Base-by-base conservation (phyloP, 176 grass and related monocot genomes). In the Oryza glaberrima region DNA sequence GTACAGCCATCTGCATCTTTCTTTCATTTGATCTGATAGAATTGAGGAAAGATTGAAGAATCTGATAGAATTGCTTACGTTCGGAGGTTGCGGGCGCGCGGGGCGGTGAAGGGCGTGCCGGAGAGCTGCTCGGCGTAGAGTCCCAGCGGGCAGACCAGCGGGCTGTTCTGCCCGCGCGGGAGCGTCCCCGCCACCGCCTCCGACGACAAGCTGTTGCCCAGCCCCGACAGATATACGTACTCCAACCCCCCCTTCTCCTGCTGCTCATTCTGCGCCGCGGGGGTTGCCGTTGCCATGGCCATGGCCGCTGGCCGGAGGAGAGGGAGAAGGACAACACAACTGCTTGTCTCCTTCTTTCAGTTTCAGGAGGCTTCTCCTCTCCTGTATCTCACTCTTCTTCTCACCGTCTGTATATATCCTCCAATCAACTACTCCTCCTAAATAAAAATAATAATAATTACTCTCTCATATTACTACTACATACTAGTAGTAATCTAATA, bases 111-210 rank as follows among this genome's bases (percentile, higher is more conserved):
- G 83, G 96, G 90, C 65, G 96, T 92, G 85, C 96, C 96, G 70
- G 96, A 98, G 70, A 98, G 91, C 90, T 98, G 96, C 91, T 98
- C 96, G 80, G 93, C 96, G 93, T 98, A 98, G 96, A 98, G 96
- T 2, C 91, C 89, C 8, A 85, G 81, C 40, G 96, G 91, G 85
- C 96, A 98, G 58, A 73, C 13, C 41, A 95, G 89, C 46, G 96
- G 93, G 83, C 73, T 98, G 91, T 98, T 98, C 49, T 95, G 96
- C 9, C 85, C 86, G 46, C 75, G 91, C 3, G 82, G 85, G 72
- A 95, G 70, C 15, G 91, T 82, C 70, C 88, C 88, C 44, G 83
- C 16, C 32, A 86, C 72, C 1, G 88, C 88, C 88, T 98, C 96
- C 40, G 93, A 95, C 4, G 85, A 77, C 85, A 98, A 92, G 89